Evolutionary conservation across 2,329 filamentous ascomycete genomes (phyloP).

Genomic region (Ophiostoma fasciatum): DNA sequence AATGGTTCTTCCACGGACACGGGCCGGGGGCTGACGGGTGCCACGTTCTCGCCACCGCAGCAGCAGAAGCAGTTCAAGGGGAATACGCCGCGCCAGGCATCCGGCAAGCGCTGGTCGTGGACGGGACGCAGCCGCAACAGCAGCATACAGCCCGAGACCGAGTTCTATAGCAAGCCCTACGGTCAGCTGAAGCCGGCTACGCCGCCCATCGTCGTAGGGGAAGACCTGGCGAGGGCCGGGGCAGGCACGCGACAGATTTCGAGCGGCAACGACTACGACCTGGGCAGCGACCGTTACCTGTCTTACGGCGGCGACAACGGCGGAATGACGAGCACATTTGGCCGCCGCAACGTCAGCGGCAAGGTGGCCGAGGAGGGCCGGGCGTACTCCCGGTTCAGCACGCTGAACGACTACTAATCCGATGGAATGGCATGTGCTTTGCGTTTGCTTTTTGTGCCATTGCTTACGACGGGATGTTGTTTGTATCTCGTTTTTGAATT

Average conservation of each 20-base stretch:
- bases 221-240: slow-evolving; percentile 7
- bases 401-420: slow-evolving; percentile 8
- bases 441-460: neutral
- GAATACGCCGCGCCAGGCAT: slow-evolving; percentile 3
- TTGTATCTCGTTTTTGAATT: neutral
- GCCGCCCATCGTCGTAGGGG: slow-evolving; percentile 37
- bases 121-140: slow-evolving; percentile 17
- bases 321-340: slow-evolving; percentile 15
- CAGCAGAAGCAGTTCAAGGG: neutral
- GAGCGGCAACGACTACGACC: slow-evolving; percentile 41
- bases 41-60: neutral
- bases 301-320: slow-evolving; percentile 12
- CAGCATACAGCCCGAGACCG: slow-evolving; percentile 33
- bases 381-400: slow-evolving; percentile 13
- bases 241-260: slow-evolving; percentile 37
- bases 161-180: slow-evolving; percentile 41
- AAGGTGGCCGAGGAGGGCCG: slow-evolving; percentile 58
- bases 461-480: neutral
- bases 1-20: neutral
- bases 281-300: slow-evolving; percentile 8
- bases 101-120: slow-evolving; percentile 12
- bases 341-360: slow-evolving; percentile 52
- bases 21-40: slow-evolving; percentile 1
- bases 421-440: neutral
- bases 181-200: slow-evolving; percentile 39